These are phyloP conservation scores for Drosera capensis DNA, from an alignment of 148 eudicot genomes.

Conservation along the genomic window DNA sequence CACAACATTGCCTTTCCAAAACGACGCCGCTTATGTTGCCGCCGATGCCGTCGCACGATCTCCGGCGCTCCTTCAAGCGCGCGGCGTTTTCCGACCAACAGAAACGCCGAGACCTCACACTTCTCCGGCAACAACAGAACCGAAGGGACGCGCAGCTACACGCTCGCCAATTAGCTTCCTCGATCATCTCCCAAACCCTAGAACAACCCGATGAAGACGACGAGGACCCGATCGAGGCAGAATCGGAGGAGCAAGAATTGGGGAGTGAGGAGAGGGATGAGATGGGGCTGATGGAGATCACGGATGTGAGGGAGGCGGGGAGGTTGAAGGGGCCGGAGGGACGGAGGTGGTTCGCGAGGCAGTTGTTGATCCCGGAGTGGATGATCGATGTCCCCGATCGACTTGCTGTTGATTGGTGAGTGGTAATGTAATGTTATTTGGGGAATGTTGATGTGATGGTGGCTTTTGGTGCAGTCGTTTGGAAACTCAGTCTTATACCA, in stretches of 20 bases:
- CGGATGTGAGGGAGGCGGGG: constrained; percentile 57
- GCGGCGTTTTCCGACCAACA: constrained; percentile 82
- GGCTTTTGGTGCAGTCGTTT: no score
- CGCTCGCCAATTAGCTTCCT: constrained; percentile 70
- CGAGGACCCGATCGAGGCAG: constrained; percentile 12
- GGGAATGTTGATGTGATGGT: no score
- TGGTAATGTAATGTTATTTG: not conserved
- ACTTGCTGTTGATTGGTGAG: constrained; percentile 52
- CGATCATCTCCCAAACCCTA: constrained; percentile 41
- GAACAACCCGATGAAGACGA: not conserved
- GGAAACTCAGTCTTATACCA: no score
- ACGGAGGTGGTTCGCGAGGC: constrained; percentile 73
- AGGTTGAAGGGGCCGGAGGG: constrained; percentile 49
- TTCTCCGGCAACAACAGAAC: constrained; percentile 65
- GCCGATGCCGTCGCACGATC: constrained; percentile 74
- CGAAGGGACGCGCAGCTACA: constrained; percentile 71
- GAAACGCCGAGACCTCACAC: constrained; percentile 62
- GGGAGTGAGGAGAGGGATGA: constrained; percentile 7
- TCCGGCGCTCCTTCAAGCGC: constrained; percentile 79
- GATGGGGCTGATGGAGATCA: constrained; percentile 12
- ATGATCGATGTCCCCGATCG: constrained; percentile 77
- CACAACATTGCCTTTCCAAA: no score
- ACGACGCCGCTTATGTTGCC: no score
- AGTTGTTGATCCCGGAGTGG: constrained; percentile 98
- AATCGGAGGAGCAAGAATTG: constrained; percentile 6